Conservation (phyloP, 2,329 filamentous ascomycete species). For the Phialophora chinensis region DNA sequence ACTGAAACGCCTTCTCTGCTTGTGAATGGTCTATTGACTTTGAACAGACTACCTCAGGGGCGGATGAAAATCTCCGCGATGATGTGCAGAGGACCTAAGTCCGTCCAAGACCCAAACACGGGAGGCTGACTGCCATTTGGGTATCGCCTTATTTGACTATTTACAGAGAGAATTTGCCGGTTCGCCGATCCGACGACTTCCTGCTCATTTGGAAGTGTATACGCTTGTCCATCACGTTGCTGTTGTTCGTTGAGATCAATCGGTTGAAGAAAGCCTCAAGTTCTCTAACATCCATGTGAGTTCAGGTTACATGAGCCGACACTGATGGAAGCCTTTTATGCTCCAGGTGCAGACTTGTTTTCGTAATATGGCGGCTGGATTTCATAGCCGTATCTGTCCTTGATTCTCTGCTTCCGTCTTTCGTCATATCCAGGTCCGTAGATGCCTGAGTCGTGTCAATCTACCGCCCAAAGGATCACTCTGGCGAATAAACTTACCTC, state of each 20-base stretch:
- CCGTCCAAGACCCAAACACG: not conserved
- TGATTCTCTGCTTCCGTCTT: constrained; percentile 78
- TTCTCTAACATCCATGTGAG: not conserved
- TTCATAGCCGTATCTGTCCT: constrained; percentile 87
- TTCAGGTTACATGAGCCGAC: not conserved
- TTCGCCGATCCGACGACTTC: not conserved
- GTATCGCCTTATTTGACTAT: not conserved
- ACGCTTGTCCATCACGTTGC: not conserved
- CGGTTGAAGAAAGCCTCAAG: not conserved
- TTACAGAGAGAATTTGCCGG: not conserved
- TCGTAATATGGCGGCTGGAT: constrained; percentile 65
- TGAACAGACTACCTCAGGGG: not conserved
- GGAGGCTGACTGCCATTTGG: not conserved
- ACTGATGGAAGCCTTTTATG: not conserved
- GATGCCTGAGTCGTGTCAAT: constrained; percentile 65
- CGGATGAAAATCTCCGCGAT: not conserved
- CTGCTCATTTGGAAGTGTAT: not conserved
- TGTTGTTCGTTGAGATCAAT: not conserved
- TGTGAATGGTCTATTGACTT: not conserved
- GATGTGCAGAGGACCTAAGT: not conserved
- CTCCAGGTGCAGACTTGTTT: constrained; percentile 16
- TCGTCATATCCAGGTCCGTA: constrained; percentile 82
- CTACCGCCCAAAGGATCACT: constrained; percentile 6
- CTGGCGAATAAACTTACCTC: constrained; percentile 62
- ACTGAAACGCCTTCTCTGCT: not conserved